Conservation (phyloP, 2,329 filamentous ascomycete genomes). For the Davidsoniella eucalypti region DNA sequence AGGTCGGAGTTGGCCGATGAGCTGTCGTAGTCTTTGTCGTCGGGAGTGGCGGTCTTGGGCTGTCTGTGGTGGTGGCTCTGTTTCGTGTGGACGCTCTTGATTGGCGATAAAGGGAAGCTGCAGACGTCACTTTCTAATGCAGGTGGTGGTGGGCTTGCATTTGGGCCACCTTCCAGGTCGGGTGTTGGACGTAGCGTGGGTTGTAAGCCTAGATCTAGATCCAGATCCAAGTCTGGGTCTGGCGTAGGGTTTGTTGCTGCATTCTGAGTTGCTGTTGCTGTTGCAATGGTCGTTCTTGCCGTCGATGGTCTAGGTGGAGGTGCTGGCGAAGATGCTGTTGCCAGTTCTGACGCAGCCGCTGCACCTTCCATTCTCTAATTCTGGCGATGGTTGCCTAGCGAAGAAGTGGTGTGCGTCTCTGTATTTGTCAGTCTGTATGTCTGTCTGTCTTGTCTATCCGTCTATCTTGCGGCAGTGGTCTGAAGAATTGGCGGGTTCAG, state of each 20-base stretch:
- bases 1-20: background rate
- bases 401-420: too few species aligned
- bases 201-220: background rate
- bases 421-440: too few species aligned
- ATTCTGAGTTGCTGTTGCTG: background rate
- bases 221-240: background rate
- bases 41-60: background rate
- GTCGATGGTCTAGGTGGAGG: too few species aligned
- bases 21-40: background rate
- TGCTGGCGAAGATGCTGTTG: background rate
- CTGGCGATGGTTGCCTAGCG: background rate
- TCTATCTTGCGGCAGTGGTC: too few species aligned
- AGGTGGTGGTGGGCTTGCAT: background rate
- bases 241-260: background rate
- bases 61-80: background rate
- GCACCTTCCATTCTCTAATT: conserved; percentile 1
- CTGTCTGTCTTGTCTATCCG: too few species aligned
- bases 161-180: background rate
- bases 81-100: background rate
- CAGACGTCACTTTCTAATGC: background rate
- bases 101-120: background rate
- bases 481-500: too few species aligned
- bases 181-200: background rate
- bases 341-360: background rate
- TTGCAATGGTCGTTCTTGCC: background rate